Percentiles rank a stretch among this genome's conserved stretches.
These are phyloP conservation scores for Yarrowia porcina DNA, from an alignment of 805 yeast species.

Conservation along the genomic window DNA sequence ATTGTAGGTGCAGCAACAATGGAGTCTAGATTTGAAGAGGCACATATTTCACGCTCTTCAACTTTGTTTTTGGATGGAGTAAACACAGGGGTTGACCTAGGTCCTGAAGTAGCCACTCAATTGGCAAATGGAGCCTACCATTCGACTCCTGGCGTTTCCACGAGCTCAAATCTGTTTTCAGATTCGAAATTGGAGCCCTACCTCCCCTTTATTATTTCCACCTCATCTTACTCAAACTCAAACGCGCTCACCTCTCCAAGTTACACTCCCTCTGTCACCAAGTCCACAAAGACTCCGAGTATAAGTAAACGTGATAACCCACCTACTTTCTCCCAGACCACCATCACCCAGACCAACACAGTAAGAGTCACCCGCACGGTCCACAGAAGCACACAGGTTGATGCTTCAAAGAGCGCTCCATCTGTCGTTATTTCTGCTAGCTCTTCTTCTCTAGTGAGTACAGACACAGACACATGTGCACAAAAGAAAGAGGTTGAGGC, in stretches of 20 bases:
- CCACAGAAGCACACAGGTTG: neutral
- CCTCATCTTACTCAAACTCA: neutral
- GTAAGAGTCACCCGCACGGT: neutral
- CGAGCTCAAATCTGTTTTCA: neutral
- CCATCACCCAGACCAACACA: neutral
- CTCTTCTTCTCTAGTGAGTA: neutral
- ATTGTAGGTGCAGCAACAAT: constrained; percentile 7
- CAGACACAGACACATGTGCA: neutral
- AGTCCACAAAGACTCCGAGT: too few species aligned
- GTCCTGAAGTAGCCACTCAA: neutral
- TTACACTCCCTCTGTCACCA: too few species aligned
- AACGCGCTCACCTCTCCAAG: neutral
- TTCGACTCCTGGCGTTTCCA: neutral
- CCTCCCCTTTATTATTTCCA: neutral
- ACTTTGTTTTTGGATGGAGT: neutral
- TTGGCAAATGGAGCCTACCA: neutral
- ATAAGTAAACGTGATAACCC: too few species aligned
- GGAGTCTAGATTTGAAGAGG: neutral
- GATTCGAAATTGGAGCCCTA: neutral
- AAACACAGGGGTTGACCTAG: neutral
- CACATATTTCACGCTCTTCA: neutral
- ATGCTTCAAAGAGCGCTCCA: neutral
- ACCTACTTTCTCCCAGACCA: neutral
- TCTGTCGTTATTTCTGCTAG: neutral
- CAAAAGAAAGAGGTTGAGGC: too few species aligned